A percentile compares a stretch with the other conserved stretches of the same genome.
These are phyloP conservation scores for Tarenaya hassleriana DNA, from an alignment of 345 rosid species.

Conservation along the genomic window DNA sequence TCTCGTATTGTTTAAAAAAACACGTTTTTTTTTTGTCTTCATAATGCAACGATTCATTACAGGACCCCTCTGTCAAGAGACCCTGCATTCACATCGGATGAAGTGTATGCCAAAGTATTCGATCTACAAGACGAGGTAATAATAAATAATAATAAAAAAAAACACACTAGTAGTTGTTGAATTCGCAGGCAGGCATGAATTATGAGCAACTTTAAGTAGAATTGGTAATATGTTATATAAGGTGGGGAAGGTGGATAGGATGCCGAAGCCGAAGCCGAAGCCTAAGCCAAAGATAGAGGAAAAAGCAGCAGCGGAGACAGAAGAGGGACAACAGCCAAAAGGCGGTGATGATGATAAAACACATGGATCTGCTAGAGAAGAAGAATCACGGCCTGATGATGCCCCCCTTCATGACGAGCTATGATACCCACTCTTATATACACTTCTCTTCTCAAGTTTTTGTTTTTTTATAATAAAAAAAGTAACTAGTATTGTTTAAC, in stretches of 20 bases:
- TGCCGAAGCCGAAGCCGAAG: constrained; percentile 94
- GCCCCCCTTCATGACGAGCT: no score
- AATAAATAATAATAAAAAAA: neutral
- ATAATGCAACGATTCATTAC: constrained; percentile 8
- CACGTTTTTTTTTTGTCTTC: neutral
- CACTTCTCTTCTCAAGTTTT: no score
- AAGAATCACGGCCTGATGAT: no score
- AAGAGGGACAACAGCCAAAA: constrained; percentile 32
- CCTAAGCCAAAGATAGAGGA: constrained; percentile 89
- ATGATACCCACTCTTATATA: no score
- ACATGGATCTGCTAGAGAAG: constrained; percentile 22
- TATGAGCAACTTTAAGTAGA: no score
- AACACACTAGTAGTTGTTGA: neutral
- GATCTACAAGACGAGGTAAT: constrained; percentile 78
- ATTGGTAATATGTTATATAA: no score
- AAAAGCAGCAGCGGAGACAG: constrained; percentile 47
- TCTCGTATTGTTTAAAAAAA: constrained; percentile 1
- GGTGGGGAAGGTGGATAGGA: constrained; percentile 56
- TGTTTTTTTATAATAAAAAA: no score
- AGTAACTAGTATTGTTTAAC: no score
- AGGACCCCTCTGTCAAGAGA: constrained; percentile 54
- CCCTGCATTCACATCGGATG: constrained; percentile 73
- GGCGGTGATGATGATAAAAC: constrained; percentile 23
- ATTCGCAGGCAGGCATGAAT: neutral
- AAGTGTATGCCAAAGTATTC: constrained; percentile 53